Conservation (phyloP, 139 green algal genomes). For the Mychonastes homosphaera region DNA sequence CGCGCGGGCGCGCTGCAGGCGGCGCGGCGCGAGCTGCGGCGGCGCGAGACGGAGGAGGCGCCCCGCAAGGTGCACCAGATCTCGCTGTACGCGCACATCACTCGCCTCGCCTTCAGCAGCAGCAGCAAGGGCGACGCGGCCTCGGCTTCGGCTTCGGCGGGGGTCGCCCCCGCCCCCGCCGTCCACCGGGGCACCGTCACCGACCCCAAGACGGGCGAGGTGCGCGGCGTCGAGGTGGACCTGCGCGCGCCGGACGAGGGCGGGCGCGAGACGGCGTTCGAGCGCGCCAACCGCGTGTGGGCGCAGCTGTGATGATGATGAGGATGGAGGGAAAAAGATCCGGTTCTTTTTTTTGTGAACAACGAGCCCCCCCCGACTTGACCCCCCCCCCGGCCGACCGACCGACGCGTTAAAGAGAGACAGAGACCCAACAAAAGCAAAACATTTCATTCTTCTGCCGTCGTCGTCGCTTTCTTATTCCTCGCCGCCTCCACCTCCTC, state of each 20-base stretch:
- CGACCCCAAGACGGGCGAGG: neutral
- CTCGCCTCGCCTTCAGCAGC: constrained; percentile 11
- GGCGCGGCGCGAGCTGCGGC: neutral
- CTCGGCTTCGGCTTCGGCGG: too few relatives aligned
- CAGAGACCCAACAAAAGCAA: neutral
- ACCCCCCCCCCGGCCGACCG: neutral
- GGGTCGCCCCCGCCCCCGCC: too few relatives aligned
- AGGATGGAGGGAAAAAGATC: too few relatives aligned
- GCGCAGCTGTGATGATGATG: neutral
- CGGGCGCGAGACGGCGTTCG: neutral
- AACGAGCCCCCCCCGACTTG: neutral
- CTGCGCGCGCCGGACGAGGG: too few relatives aligned
- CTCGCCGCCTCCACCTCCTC: too few relatives aligned
- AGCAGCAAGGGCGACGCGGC: constrained; percentile 1
- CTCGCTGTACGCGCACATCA: constrained; percentile 18
- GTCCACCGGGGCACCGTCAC: constrained; percentile 4
- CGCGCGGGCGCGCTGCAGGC: too few relatives aligned
- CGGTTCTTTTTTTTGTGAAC: neutral
- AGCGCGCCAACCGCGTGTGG: constrained; percentile 12
- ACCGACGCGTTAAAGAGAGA: neutral
- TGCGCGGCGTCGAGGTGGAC: constrained; percentile 8
- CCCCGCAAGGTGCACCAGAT: constrained; percentile 15
- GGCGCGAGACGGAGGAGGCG: neutral
- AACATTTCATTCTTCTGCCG: neutral
- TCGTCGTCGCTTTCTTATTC: neutral